Conservation (phyloP, 2,329 filamentous ascomycete genomes). For the Dothiorella sarmentorum region DNA sequence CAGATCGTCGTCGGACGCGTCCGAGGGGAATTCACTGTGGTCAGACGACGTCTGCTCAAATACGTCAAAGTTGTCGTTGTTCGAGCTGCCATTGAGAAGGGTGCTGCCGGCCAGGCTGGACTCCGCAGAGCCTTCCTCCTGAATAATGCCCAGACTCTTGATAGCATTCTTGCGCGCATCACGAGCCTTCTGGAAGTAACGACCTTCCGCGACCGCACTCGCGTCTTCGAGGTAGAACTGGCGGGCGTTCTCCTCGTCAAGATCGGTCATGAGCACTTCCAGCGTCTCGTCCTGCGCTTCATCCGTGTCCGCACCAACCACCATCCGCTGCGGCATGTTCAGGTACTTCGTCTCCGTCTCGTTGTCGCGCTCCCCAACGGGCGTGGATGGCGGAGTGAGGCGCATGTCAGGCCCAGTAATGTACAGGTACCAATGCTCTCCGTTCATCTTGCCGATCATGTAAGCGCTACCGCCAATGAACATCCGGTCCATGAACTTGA, state of each 20-base stretch:
- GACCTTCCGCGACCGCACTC: constrained; percentile 83
- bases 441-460: constrained; percentile 99
- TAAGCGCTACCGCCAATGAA: constrained; percentile 93
- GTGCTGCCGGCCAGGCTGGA: constrained; percentile 36
- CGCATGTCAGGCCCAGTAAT: constrained; percentile 80
- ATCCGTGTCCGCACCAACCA: constrained; percentile 39
- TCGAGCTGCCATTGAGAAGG: constrained; percentile 28
- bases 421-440: constrained; percentile 98
- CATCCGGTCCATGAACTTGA: constrained; percentile 85
- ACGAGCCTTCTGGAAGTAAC: constrained; percentile 66
- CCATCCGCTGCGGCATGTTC: constrained; percentile 56
- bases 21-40: constrained; percentile 55
- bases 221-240: constrained; percentile 74
- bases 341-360: constrained; percentile 59
- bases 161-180: constrained; percentile 60
- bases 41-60: constrained; percentile 72
- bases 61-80: constrained; percentile 64
- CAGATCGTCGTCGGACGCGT: constrained; percentile 48
- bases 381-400: constrained; percentile 79
- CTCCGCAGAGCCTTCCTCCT: constrained; percentile 45
- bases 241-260: constrained; percentile 63
- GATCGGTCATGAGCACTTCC: constrained; percentile 66
- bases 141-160: constrained; percentile 58
- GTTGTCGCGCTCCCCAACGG: constrained; percentile 47
- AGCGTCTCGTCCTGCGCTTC: constrained; percentile 69